These are phyloP conservation scores for Discostella stelligeroides DNA, from an alignment of 108 stramenopile genomes.

Conservation along the genomic window DNA sequence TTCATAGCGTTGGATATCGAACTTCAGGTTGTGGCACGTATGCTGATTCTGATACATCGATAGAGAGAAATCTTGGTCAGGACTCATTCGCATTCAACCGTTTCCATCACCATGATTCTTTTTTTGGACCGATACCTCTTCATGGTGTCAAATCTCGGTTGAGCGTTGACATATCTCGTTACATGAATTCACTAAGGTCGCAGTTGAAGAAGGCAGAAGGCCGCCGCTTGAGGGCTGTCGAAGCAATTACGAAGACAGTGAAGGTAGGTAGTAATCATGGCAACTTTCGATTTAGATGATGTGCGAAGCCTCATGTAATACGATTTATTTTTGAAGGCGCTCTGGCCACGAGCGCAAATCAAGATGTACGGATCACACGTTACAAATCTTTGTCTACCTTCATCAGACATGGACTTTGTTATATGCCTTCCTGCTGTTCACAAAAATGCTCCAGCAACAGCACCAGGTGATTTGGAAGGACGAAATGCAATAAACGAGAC, in stretches of 20 bases:
- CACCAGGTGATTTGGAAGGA: slow-evolving; percentile 93
- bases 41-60: slow-evolving; percentile 70
- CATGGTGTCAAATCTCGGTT: slow-evolving; percentile 73
- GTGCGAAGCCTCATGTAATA: not conserved
- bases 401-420: slow-evolving; percentile 93
- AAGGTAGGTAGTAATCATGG: slow-evolving; percentile 19
- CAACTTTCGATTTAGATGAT: not conserved
- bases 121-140: slow-evolving; percentile 28
- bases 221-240: slow-evolving; percentile 53
- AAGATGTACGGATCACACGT: slow-evolving; percentile 89
- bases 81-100: slow-evolving; percentile 26
- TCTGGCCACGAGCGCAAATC: slow-evolving; percentile 86
- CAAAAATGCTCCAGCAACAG: slow-evolving; percentile 85
- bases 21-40: slow-evolving; percentile 58
- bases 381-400: slow-evolving; percentile 83
- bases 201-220: slow-evolving; percentile 64
- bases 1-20: slow-evolving; percentile 42
- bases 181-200: slow-evolving; percentile 34
- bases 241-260: slow-evolving; percentile 66
- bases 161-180: slow-evolving; percentile 63
- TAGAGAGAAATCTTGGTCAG: slow-evolving; percentile 54
- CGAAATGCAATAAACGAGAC: slow-evolving; percentile 95
- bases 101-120: slow-evolving; percentile 36
- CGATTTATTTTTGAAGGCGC: slow-evolving; percentile 32
- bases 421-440: slow-evolving; percentile 93